Base-by-base conservation (phyloP, 768 basidiomycete genomes). In the Jaapia argillacea region DNA sequence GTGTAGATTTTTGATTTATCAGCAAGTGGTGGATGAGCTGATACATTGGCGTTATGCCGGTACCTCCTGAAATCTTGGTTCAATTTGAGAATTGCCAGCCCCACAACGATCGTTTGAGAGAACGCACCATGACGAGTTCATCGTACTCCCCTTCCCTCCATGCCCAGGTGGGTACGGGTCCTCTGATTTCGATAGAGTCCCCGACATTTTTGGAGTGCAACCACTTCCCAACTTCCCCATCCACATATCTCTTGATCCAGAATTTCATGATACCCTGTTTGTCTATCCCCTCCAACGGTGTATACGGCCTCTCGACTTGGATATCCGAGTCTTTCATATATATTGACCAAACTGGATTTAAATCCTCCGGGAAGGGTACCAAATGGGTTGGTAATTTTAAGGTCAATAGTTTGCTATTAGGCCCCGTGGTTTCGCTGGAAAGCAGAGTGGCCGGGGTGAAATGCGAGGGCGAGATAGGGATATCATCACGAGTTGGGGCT, bases 311-410 rank as follows among this genome's bases (percentile, higher is more conserved):
- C 54, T 91, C 88, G 24, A 90, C 84, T 60, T 90, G 88, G 18
- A 91, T 88, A 51, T 89, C 88, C 49, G 82, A 81, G 56, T 91
- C 85, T 56, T 90, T 91, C 56, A 90, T 67, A 58, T 71, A 90
- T 10, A 91, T 64, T 28, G 85, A 84, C 75, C 79, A 90, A 46
- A 88, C 76, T 23, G 71, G 75, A 6, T 33, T 10, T 10, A 52
- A 37, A 12, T 51, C 42, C 13, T 48, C 24, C 6, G 41, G 36
- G 6, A 52, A 26, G 3, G 59, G 54, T 7, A 56, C 47, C 7
- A 56, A 48, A 25, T 64, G 48, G 1, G 64, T 64, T 7, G 81
- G 75, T 6, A 87, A 55, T 3, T 67, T 64, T 38, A 90, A 61
- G 10, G 76, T 76, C 16, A 90, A 60, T 6, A 90, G 60, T 48